Conservation (phyloP, 2,329 filamentous ascomycete genomes). For the Bipolaris bicolor region DNA sequence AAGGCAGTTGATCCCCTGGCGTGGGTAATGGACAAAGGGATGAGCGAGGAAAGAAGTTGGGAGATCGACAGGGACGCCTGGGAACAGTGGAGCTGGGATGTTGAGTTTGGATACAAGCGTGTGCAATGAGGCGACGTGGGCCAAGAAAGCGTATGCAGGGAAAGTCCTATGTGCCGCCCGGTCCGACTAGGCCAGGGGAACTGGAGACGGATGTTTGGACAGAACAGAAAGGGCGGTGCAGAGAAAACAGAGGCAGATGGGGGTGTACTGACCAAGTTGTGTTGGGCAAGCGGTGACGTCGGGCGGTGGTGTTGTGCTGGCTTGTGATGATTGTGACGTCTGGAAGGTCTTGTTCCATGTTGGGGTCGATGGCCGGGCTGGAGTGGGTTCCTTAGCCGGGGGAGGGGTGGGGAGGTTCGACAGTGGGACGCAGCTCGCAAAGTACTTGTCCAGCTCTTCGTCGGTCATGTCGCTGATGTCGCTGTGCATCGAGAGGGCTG, state of each 20-base stretch:
- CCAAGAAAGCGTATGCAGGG: slow-evolving; percentile 26
- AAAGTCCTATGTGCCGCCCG: slow-evolving; percentile 21
- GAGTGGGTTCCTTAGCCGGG: slow-evolving; percentile 38
- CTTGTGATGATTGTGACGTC: background rate
- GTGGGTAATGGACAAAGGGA: slow-evolving; percentile 3
- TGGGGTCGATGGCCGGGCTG: slow-evolving; percentile 14
- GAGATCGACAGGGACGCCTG: slow-evolving; percentile 31
- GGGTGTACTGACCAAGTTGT: slow-evolving; percentile 39
- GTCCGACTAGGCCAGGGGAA: slow-evolving; percentile 27
- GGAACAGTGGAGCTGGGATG: slow-evolving; percentile 14
- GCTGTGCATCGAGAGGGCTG: slow-evolving; percentile 34
- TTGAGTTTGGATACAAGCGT: slow-evolving; percentile 11
- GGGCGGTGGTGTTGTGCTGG: slow-evolving; percentile 1
- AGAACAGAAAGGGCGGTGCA: slow-evolving; percentile 24
- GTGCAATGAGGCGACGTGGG: slow-evolving; percentile 21
- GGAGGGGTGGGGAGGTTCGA: slow-evolving; percentile 51
- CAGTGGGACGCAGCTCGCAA: slow-evolving; percentile 48
- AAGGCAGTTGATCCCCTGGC: slow-evolving; percentile 5
- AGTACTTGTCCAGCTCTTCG: slow-evolving; percentile 49
- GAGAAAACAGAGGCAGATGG: background rate
- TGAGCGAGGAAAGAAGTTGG: slow-evolving; percentile 15
- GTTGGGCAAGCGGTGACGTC: slow-evolving; percentile 23
- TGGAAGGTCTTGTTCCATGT: slow-evolving; percentile 7
- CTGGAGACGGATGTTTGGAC: slow-evolving; percentile 11
- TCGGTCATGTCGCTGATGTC: slow-evolving; percentile 47